Base-by-base conservation (phyloP, 2,329 filamentous ascomycete species). In the Trichoderma sp. region DNA sequence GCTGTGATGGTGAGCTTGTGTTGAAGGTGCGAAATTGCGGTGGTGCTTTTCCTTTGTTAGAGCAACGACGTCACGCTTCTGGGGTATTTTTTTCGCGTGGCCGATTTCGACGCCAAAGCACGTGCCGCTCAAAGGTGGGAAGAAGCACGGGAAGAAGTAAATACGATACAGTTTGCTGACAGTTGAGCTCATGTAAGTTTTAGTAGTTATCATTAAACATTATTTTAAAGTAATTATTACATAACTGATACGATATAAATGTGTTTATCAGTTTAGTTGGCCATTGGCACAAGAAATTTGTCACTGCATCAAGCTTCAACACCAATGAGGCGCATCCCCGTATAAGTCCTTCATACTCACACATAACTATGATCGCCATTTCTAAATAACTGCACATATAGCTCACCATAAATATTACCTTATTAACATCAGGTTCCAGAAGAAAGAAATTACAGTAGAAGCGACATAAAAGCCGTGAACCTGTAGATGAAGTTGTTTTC, bases 41-140 rank as follows among this genome's bases (percentile, higher is more conserved):
- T 50, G 31, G 56, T 53, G 53, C 8, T 67, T 68, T 31, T 59
- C 38, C 16, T 41, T 41, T 18, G 35, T 14, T 41, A 18, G 60
- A 71, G 66, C 66, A 62, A 75, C 74, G 74, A 75, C 74, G 74
- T 75, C 74, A 75, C 74, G 74, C 38, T 65, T 65, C 45, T 56
- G 59, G 38, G n/a, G 41, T 45, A 3, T 45, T 53, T 21, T 75
- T 75, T 75, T 71, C 60, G 62, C 67, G 67, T 66, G 29, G 64
- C 31, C 14, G 53, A 65, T n/a, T 11, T 18, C 14, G 27, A 72
- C 69, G 69, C 69, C 69, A 73, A 73, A 73, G 69, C 69, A 73
- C 69, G 60, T 73, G 69, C 69, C 69, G 27, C 9, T 21, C 6
- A 16, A n/a, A 18, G 7, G 11, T 24, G 21, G 24, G 21, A 24